phyloP scores from a whole-genome alignment of 1,139 yeast species.

The Candida glucosophila region DNA sequence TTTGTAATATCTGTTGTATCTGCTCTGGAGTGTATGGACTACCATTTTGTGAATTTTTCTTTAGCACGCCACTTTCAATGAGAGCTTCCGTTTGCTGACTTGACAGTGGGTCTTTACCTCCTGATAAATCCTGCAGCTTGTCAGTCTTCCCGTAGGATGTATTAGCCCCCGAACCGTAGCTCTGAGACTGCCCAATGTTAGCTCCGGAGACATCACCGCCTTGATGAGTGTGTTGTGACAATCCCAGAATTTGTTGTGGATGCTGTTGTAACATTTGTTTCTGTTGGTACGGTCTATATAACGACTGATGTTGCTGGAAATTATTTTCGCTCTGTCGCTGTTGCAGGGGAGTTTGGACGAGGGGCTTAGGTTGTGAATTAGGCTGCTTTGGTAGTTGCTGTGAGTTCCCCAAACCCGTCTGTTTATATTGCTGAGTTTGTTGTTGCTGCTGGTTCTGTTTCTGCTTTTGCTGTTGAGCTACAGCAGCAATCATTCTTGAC shows the following conservation, averaged over 20 bases:
- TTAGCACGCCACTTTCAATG: too few relatives aligned
- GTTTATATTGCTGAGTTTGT: constrained; percentile 1
- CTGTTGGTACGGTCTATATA: too few relatives aligned
- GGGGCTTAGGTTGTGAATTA: constrained; percentile 1
- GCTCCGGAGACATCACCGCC: neutral
- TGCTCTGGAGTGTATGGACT: constrained; percentile 49
- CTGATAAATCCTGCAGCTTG: too few relatives aligned
- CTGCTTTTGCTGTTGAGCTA: constrained; percentile 24
- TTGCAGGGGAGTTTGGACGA: constrained; percentile 9
- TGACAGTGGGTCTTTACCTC: constrained; percentile 24
- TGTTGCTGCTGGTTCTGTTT: constrained; percentile 9
- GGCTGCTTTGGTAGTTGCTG: constrained; percentile 2
- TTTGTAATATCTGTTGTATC: constrained; percentile 42
- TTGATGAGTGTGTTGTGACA: too few relatives aligned
- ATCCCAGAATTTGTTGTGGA: too few relatives aligned
- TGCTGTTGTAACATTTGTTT: too few relatives aligned
- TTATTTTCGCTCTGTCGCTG: neutral
- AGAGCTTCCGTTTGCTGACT: too few relatives aligned
- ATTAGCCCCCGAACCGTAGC: neutral
- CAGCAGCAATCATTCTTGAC: constrained; percentile 33
- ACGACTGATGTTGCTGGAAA: constrained; percentile 2
- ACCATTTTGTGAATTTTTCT: constrained; percentile 44
- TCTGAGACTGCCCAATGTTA: too few relatives aligned
- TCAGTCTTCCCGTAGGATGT: neutral
- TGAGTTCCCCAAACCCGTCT: constrained; percentile 1